Conservation (phyloP, 805 yeast genomes). For the Hanseniaspora nectarophila region DNA sequence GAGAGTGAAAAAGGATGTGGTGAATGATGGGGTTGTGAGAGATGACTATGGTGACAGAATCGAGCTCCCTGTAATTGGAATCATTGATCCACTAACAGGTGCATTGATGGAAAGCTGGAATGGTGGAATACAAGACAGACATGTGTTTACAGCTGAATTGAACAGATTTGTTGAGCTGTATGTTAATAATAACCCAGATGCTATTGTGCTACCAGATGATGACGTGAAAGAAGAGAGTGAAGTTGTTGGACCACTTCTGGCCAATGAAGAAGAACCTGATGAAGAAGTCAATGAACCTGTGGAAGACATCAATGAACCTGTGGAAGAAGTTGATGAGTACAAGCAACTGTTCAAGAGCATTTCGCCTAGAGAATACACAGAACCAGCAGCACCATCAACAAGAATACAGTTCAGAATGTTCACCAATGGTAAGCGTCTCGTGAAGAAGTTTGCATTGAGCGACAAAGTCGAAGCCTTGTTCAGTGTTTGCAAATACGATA, state of each 20-base stretch:
- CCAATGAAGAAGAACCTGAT: conserved; percentile 20
- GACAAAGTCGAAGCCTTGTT: conserved; percentile 53
- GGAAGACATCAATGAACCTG: too few relatives aligned
- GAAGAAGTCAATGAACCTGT: too few relatives aligned
- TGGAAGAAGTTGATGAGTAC: conserved; percentile 40
- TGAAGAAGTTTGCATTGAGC: conserved; percentile 49
- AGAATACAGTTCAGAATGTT: conserved; percentile 81
- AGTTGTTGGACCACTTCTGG: too few relatives aligned
- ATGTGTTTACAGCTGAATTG: conserved; percentile 54
- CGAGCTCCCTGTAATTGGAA: conserved; percentile 73
- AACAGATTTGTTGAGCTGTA: conserved; percentile 40
- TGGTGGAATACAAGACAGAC: conserved; percentile 46
- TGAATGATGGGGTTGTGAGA: neutral
- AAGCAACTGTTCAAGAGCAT: conserved; percentile 25
- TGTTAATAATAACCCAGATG: conserved; percentile 14
- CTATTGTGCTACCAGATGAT: neutral
- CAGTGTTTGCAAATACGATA: conserved; percentile 51
- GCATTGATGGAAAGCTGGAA: conserved; percentile 73
- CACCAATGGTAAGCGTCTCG: conserved; percentile 61
- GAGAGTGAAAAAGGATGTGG: neutral
- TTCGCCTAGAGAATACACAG: conserved; percentile 35
- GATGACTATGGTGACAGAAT: conserved; percentile 1
- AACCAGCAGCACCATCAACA: conserved; percentile 49
- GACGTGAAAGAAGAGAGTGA: conserved; percentile 18
- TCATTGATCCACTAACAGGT: conserved; percentile 90